Percentiles rank a stretch among this genome's conserved stretches.
Conservation (phyloP, 768 basidiomycete genomes). For the Amanita polypyramis region DNA sequence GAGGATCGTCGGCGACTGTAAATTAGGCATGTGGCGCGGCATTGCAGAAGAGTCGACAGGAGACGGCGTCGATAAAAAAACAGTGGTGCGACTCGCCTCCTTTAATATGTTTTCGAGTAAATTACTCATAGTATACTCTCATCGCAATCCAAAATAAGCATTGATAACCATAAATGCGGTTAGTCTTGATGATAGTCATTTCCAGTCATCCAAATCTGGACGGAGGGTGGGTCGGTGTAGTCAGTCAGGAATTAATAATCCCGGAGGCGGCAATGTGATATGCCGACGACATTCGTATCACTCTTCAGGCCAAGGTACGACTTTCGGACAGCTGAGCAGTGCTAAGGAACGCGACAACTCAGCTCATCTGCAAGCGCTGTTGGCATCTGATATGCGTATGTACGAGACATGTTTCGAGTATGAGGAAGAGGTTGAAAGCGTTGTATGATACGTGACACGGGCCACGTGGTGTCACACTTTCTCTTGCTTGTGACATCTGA, state of each 20-base stretch:
- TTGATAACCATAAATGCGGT: slow-evolving; percentile 1
- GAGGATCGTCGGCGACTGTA: slow-evolving; percentile 28
- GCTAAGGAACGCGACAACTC: background rate
- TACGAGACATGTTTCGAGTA: background rate
- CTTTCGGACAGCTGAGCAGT: background rate
- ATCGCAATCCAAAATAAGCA: slow-evolving; percentile 2
- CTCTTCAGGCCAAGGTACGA: background rate
- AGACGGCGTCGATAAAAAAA: background rate
- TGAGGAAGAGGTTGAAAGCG: too few species aligned
- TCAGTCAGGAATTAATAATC: slow-evolving; percentile 1
- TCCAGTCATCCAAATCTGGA: slow-evolving; percentile 5
- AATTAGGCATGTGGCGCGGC: background rate
- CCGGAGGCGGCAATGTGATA: background rate
- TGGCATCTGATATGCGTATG: too few species aligned
- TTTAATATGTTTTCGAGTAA: background rate
- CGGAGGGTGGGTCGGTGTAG: slow-evolving; percentile 4
- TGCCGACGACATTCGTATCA: background rate
- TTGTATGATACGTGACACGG: background rate
- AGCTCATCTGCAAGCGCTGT: background rate
- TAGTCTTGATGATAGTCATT: background rate
- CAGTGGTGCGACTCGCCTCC: background rate
- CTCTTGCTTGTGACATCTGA: background rate
- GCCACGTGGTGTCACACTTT: background rate
- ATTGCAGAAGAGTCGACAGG: background rate
- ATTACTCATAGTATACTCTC: background rate